Base-by-base conservation (phyloP, 2,329 filamentous ascomycete species). In the Cercospora beticola region DNA sequence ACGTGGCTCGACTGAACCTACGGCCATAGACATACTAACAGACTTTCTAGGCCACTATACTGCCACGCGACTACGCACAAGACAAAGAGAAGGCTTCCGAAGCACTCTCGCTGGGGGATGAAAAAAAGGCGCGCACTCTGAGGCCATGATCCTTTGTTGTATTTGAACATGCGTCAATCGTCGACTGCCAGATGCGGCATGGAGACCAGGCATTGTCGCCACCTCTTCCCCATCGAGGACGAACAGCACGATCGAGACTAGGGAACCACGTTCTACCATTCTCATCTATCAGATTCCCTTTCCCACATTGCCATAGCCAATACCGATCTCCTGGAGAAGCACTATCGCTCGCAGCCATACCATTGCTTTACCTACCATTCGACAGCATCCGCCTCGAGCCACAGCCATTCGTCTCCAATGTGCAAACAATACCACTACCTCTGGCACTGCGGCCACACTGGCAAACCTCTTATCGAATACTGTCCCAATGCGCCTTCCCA, bases 371-470 rank as follows among this genome's bases (percentile, higher is more conserved):
- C 7, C 36, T 43, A 7, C 21, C 46, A 23, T 6, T 52, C 18
- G 21, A 52, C 21, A 52, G 8, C 21, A 12, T 52, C 18, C 4
- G 12, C 6, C 36, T 43, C 36, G 36, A 43, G 36, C 16, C 36
- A 43, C 36, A 9, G 5, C 16, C 6, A n/a, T 43, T n/a, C 12
- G 26, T 28, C 23, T 26, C 14, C 10, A 28, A 67, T 67, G 65
- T 67, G 65, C 61, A 64, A 56, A 56, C 26, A 36, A 33, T 67
- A 59, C 28, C 65, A 67, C 30, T 21, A 26, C 52, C 61, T 64
- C 36, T 67, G 63, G 60, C 46, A 40, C 26, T 67, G 65, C 54
- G 65, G 65, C 54, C 65, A 67, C 30, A 54, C 65, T 16, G 58
- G 52, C 61, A 59, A 52, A 14, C 49, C 61, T 12, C 60, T 60